Base-by-base conservation (phyloP, 495 filamentous ascomycete species). In the Hyphodiscus hymeniophilus region DNA sequence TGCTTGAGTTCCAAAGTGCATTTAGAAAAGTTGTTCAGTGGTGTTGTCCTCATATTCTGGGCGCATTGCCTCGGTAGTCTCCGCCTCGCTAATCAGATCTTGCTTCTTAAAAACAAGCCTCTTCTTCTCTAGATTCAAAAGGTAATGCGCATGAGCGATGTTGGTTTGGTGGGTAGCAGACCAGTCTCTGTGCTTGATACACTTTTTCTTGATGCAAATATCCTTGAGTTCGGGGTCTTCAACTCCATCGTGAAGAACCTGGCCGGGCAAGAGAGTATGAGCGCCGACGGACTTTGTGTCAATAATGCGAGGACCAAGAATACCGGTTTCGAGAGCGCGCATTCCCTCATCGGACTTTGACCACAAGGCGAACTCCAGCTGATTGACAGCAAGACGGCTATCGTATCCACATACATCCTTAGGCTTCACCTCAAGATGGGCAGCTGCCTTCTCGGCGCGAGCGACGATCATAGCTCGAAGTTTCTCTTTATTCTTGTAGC, bases 331-430 rank as follows among this genome's bases (percentile, higher is more conserved):
- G 18, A 54, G 52, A 11, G 55, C 55, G 6, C n/a, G 23, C 23
- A 47, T 63, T 11, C 63, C 65, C 8, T 45, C 48, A n/a, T 45
- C 45, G 12, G 54, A 52, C 8, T 58, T 42, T 1, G 57, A 46
- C 66, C 68, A 74, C 3, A 10, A 13, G 1, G 48, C 68, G 55
- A 86, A 84, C 55, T 83, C 73, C 34, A 71, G 66, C 47, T 82
- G 77, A 12, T 71, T 72, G 76, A 80, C 79, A 1, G 74, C 63
- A 2, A 85, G 63, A 21, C 80, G 65, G 13, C 69, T 59, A 58
- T 85, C 80, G 51, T 79, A 84, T 16, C 82, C 82, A 53, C 82
- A 86, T 41, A 82, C 73, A 47, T 78, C 73, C 56, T 84, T 84
- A 21, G 26, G 10, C 5, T 53, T 43, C 11, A 54, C 17, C 17